Evolutionary conservation across 495 filamentous ascomycete genomes (phyloP).

Genomic region (Glonium stellatum): DNA sequence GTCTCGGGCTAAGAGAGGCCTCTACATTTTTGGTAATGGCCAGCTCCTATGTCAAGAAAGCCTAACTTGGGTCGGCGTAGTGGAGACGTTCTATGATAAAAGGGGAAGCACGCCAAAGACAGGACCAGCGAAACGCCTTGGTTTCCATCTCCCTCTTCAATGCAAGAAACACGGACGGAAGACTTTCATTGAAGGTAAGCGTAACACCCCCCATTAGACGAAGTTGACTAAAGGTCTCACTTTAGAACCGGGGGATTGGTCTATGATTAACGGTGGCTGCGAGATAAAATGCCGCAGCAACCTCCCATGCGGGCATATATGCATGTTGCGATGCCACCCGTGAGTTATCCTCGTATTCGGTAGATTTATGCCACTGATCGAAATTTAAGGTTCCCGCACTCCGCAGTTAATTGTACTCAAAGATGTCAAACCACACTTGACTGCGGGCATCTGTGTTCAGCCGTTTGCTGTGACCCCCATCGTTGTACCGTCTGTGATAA

Average conservation of each 20-base stretch:
- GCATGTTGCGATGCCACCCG: slow-evolving; percentile 45
- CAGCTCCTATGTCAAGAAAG: slow-evolving; percentile 42
- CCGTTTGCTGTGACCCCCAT: background rate
- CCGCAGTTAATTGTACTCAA: slow-evolving; percentile 14
- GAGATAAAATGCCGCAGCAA: slow-evolving; percentile 41
- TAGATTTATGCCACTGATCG: background rate
- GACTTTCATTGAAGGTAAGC: slow-evolving; percentile 35
- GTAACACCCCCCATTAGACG: background rate
- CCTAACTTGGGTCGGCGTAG: slow-evolving; percentile 36
- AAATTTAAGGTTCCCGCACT: slow-evolving; percentile 12
- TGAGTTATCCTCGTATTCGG: slow-evolving; percentile 15
- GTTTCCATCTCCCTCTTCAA: slow-evolving; percentile 34
- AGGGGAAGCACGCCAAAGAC: slow-evolving; percentile 6
- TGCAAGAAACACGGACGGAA: slow-evolving; percentile 35
- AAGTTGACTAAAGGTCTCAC: slow-evolving; percentile 27
- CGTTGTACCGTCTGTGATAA: slow-evolving; percentile 1
- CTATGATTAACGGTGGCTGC: slow-evolving; percentile 54
- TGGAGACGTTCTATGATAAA: slow-evolving; percentile 30
- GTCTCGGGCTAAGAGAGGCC: slow-evolving; percentile 74
- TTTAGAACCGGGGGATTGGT: slow-evolving; percentile 44
- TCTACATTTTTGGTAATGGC: slow-evolving; percentile 84
- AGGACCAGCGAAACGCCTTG: slow-evolving; percentile 27
- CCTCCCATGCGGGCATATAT: slow-evolving; percentile 45
- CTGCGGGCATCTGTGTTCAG: slow-evolving; percentile 11
- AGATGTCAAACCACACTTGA: slow-evolving; percentile 3